Conservation (phyloP, 78 protist species). For the Cavenderia fasciculata region DNA sequence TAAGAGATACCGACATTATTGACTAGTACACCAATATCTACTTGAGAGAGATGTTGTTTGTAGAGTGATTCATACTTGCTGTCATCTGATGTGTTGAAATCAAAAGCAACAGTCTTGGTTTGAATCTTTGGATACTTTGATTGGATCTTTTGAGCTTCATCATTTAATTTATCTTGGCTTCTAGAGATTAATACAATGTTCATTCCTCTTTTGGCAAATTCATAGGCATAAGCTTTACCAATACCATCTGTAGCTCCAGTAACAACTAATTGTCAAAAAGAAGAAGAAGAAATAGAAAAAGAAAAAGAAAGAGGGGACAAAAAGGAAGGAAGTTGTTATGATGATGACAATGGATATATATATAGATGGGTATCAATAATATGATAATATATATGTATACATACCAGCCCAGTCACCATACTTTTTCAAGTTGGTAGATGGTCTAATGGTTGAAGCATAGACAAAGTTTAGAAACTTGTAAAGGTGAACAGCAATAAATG, state of each 20-base stretch:
- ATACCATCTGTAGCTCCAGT: slow-evolving; percentile 93
- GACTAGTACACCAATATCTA: slow-evolving; percentile 74
- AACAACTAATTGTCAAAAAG: slow-evolving; percentile 28
- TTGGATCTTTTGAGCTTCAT: slow-evolving; percentile 29
- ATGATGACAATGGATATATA: neutral
- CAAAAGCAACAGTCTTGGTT: slow-evolving; percentile 40
- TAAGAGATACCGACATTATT: slow-evolving; percentile 88
- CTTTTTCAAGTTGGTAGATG: slow-evolving; percentile 55
- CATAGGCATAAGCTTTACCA: slow-evolving; percentile 81
- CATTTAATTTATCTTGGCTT: slow-evolving; percentile 34
- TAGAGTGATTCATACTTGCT: neutral
- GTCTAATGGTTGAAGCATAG: slow-evolving; percentile 49
- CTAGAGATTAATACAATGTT: slow-evolving; percentile 79
- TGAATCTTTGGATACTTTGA: slow-evolving; percentile 60
- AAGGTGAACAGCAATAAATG: neutral
- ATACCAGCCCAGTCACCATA: slow-evolving; percentile 85
- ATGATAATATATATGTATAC: too few relatives aligned
- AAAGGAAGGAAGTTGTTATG: neutral
- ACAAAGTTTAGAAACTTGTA: slow-evolving; percentile 12
- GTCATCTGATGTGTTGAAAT: slow-evolving; percentile 25
- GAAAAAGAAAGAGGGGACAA: neutral
- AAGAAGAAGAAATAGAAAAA: neutral
- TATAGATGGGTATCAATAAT: too few relatives aligned
- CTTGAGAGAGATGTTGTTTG: neutral
- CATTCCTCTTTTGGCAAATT: slow-evolving; percentile 78